A percentile compares a stretch with the other conserved stretches of the same genome.
Evolutionary conservation across 2,329 filamentous ascomycete species (phyloP).

Genomic region (Penicillium sumatraense): DNA sequence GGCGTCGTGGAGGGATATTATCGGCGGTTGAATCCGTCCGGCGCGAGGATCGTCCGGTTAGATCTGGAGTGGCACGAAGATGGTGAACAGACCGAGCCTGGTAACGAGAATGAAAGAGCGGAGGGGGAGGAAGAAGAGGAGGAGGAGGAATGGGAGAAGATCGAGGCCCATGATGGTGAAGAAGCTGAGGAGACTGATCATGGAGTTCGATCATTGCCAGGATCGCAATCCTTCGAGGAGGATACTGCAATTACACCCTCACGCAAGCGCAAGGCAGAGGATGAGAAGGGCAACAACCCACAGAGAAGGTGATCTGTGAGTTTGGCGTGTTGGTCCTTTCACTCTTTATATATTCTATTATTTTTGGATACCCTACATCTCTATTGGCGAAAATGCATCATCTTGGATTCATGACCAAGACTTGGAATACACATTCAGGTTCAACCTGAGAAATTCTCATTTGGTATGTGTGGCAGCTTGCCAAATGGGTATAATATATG

Average conservation of each 20-base stretch:
- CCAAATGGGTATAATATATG: too few species aligned
- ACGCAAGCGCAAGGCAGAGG: slow-evolving; percentile 38
- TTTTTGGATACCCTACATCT: too few species aligned
- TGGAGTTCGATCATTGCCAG: slow-evolving; percentile 36
- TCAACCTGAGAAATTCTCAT: too few species aligned
- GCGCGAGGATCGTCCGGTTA: slow-evolving; percentile 57
- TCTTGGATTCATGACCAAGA: too few species aligned
- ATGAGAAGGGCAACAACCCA: slow-evolving; percentile 16
- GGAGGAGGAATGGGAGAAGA: slow-evolving; percentile 50
- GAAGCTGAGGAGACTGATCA: slow-evolving; percentile 40
- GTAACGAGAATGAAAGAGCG: not conserved
- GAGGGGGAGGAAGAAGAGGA: slow-evolving; percentile 10
- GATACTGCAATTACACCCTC: slow-evolving; percentile 13
- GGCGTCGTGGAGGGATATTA: slow-evolving; percentile 62
- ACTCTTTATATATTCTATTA: too few species aligned
- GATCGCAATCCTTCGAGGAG: slow-evolving; percentile 38
- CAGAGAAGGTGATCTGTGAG: not conserved
- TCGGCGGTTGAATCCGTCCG: slow-evolving; percentile 59
- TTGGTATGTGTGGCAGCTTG: too few species aligned
- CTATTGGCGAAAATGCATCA: too few species aligned
- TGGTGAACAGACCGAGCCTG: not conserved
- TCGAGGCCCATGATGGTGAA: slow-evolving; percentile 42
- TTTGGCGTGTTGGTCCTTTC: slow-evolving; percentile 6
- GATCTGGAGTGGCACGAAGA: slow-evolving; percentile 35
- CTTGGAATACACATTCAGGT: too few species aligned